A percentile compares a stretch with the other conserved stretches of the same genome.
Conservation (phyloP, 169 alveolate genomes). For the Plasmodium sp. region DNA sequence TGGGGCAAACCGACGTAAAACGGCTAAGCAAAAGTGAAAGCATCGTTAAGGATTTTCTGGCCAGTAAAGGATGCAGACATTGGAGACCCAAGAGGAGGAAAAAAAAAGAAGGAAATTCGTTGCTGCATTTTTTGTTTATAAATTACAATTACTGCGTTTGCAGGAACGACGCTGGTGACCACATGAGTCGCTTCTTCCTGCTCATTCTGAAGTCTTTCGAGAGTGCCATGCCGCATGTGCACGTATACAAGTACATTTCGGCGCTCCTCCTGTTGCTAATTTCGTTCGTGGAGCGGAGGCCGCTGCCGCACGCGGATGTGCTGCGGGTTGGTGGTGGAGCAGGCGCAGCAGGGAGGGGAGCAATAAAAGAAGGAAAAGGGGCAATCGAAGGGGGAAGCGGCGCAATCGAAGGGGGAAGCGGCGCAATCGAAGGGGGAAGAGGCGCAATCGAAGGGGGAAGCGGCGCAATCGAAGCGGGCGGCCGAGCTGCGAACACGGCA, state of each 20-base stretch:
- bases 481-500: background rate
- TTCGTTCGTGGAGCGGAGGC: constrained; percentile 23
- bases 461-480: background rate
- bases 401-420: background rate
- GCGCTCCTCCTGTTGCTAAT: constrained; percentile 7
- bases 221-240: constrained; percentile 3
- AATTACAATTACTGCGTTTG: constrained; percentile 69
- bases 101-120: constrained; percentile 12
- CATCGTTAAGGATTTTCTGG: background rate
- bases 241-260: constrained; percentile 51
- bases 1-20: background rate
- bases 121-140: constrained; percentile 26
- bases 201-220: constrained; percentile 14
- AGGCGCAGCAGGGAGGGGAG: background rate
- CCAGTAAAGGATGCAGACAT: background rate
- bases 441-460: no score
- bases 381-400: no score
- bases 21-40: background rate
- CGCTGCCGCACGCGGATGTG: constrained; percentile 10
- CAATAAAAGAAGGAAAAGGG: no score
- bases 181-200: background rate
- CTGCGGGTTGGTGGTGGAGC: background rate
- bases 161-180: background rate
- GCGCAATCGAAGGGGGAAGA: background rate
- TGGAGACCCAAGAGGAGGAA: background rate